Base-by-base conservation (phyloP, 495 filamentous ascomycete genomes). In the Podospora pseudoanserina region DNA sequence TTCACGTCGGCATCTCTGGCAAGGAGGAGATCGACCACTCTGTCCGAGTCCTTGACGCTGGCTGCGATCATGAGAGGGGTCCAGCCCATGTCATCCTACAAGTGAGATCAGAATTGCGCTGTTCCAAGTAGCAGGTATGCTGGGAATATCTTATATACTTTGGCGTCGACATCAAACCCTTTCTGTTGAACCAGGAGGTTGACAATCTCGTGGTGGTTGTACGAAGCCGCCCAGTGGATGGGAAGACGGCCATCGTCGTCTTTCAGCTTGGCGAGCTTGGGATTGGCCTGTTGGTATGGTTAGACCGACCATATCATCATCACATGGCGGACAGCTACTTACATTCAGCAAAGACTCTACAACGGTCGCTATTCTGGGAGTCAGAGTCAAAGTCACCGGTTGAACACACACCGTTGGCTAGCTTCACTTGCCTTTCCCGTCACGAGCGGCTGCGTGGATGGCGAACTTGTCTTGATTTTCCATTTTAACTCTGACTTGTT, bases 21-120 rank as follows among this genome's bases (percentile, higher is more conserved):
- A 0, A 99, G 83, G 3, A 98, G 84, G 5, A 97, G 76, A 34
- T 94, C 88, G 15, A 96, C 84, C 5, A 91, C 72, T 2, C 81
- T 82, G 30, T 92, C 91, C 28, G 81, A 85, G 63, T 91, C 90
- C 70, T 89, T 89, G 49, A 96, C 83, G 68, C 89, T 93, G 11
- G 90, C 86, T 11, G 94, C 91, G 64, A 97, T 97, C 94, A 97
- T 97, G 27, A 97, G 83, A 1, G 92, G 90, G 13, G 94, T 96
- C 95, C 95, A 99, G 64, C 94, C 94, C 9, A 88, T 89, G 19
- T 89, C 93, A 76, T 99, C 95, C 87, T 92, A 70, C 5, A 11
- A 3, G 15, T 13, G 39, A 13, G 39, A 11, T 49, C 13, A 49
- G 13, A 49, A 2, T 11, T 11, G 5, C 1, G 39, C 2, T 49